Conservation (phyloP, 192 early-diverging fungal species). For the Mortierella antarctica region DNA sequence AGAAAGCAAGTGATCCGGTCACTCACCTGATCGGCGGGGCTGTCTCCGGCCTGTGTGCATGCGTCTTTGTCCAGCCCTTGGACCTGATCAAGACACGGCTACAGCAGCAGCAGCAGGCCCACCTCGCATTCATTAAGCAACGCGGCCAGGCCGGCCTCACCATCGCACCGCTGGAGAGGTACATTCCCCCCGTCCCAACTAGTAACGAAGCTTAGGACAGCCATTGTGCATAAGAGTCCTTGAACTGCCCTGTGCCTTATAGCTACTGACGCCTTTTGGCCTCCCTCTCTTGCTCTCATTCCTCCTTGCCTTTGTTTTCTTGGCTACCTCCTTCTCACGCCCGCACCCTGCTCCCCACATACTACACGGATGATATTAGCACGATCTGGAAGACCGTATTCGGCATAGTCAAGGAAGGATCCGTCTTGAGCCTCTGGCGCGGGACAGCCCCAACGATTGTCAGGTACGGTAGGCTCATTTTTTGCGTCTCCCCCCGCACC, state of each 20-base stretch:
- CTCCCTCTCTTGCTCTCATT: not conserved
- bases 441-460: conserved; percentile 80
- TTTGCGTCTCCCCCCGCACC: no score
- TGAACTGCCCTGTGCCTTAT: not conserved
- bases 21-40: conserved; percentile 83
- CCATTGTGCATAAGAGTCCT: no score
- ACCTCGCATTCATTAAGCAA: conserved; percentile 61
- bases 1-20: conserved; percentile 52
- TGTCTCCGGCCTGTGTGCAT: conserved; percentile 79
- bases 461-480: conserved; percentile 46
- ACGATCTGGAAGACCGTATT: conserved; percentile 67
- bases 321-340: not conserved
- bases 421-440: conserved; percentile 80
- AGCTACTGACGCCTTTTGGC: not conserved
- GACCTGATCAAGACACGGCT: conserved; percentile 88
- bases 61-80: conserved; percentile 87
- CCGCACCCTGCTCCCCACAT: no score
- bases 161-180: conserved; percentile 62
- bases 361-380: conserved; percentile 21
- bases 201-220: no score
- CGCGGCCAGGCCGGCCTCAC: conserved; percentile 55
- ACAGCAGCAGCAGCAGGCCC: conserved; percentile 73
- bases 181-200: not conserved
- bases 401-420: conserved; percentile 68
- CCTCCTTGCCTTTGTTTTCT: not conserved